Percentiles rank a stretch among this genome's conserved stretches.
These are phyloP conservation scores for Cyclotella atomus DNA, from an alignment of 108 stramenopile genomes.

Conservation along the genomic window DNA sequence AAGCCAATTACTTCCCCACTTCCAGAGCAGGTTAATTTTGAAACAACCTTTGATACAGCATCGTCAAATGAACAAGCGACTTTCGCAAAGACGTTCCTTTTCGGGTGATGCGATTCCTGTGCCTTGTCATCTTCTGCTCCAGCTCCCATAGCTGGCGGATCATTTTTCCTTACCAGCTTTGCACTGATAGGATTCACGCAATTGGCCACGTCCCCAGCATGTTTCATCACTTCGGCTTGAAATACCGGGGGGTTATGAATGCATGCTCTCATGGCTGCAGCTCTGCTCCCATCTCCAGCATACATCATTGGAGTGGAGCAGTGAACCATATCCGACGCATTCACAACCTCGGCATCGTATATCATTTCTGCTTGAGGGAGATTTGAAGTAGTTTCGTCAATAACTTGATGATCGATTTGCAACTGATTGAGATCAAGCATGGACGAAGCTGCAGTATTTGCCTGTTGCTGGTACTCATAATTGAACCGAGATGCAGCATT, in stretches of 20 bases:
- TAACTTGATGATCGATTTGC: neutral
- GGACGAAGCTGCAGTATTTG: neutral
- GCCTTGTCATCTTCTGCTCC: neutral
- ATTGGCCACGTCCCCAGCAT: neutral
- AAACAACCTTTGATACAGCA: constrained; percentile 18
- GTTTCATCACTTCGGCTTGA: neutral
- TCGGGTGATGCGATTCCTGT: neutral
- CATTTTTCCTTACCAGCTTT: neutral
- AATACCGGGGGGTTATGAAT: neutral
- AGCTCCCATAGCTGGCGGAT: neutral
- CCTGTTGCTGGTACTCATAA: neutral
- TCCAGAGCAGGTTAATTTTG: constrained; percentile 9
- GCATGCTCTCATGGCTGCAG: neutral
- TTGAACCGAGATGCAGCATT: too few relatives aligned
- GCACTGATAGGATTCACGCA: too few relatives aligned
- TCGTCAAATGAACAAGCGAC: constrained; percentile 26
- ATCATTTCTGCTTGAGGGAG: neutral
- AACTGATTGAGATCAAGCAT: neutral
- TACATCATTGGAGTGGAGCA: neutral
- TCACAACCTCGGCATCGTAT: neutral
- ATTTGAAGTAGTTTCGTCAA: neutral
- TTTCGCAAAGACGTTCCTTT: constrained; percentile 15
- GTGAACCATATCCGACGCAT: neutral
- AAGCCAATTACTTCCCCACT: neutral
- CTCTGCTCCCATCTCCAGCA: neutral